Conservation (phyloP, 1,139 yeast species). For the Pichia cactophila region DNA sequence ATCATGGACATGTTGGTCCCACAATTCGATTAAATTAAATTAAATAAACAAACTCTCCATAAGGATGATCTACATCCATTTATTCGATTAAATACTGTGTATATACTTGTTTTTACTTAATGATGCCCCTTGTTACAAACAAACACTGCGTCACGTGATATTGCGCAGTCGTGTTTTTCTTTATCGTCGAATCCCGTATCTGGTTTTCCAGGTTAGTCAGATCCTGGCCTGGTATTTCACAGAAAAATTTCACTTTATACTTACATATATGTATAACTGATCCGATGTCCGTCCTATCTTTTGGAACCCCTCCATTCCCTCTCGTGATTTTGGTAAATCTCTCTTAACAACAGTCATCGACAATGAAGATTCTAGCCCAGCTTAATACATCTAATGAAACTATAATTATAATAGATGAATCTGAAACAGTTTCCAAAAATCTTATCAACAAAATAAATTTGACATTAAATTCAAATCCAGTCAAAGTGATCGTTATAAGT, state of each 20-base stretch:
- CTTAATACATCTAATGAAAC: slow-evolving; percentile 44
- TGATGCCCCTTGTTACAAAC: too few species aligned
- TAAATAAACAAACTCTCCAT: too few species aligned
- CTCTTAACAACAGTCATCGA: too few species aligned
- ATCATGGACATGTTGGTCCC: slow-evolving; percentile 78
- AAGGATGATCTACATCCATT: neutral
- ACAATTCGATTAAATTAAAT: slow-evolving; percentile 38
- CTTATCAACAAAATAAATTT: slow-evolving; percentile 44
- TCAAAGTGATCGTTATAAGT: slow-evolving; percentile 9
- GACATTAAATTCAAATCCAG: slow-evolving; percentile 24
- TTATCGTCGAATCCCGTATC: neutral
- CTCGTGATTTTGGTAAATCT: too few species aligned
- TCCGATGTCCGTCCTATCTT: neutral
- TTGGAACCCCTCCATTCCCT: too few species aligned
- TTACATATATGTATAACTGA: neutral
- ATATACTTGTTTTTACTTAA: neutral
- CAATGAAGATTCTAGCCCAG: slow-evolving; percentile 38
- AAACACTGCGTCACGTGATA: neutral
- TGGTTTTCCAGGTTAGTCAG: neutral
- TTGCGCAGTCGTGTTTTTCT: neutral
- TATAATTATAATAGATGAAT: slow-evolving; percentile 57
- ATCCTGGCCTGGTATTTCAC: too few species aligned
- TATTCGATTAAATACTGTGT: neutral
- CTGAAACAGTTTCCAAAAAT: slow-evolving; percentile 32
- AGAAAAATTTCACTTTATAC: neutral